Percentiles rank a stretch among this genome's conserved stretches.
Conservation (phyloP, 225 moss, liverwort and hornwort species). For the Sphagnum tenellum region DNA sequence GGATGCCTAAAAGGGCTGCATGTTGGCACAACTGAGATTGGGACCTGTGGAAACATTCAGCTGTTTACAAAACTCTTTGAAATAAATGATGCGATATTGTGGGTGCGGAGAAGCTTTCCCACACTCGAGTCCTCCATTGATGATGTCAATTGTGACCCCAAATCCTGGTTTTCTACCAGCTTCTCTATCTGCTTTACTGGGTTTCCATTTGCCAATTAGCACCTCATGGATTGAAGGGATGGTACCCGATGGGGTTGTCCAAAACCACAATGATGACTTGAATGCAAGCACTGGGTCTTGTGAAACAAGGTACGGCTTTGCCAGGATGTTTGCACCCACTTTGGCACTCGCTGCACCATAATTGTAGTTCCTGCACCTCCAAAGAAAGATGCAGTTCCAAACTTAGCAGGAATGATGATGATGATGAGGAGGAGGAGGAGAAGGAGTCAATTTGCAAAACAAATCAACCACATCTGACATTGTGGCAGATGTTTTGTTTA, state of each 20-base stretch:
- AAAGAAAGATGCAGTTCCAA: neutral
- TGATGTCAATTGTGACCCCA: conserved; percentile 36
- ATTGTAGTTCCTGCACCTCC: conserved; percentile 32
- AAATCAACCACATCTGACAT: neutral
- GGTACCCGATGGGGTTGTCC: conserved; percentile 13
- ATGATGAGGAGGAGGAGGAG: neutral
- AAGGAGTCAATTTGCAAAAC: neutral
- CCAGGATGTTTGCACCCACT: conserved; percentile 14
- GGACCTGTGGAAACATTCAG: conserved; percentile 24
- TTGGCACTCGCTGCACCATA: conserved; percentile 25
- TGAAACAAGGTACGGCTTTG: conserved; percentile 23
- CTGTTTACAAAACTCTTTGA: conserved; percentile 15
- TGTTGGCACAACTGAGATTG: conserved; percentile 13
- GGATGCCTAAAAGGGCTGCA: too few relatives aligned
- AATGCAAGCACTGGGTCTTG: conserved; percentile 33
- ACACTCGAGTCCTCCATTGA: conserved; percentile 40
- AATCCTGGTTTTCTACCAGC: conserved; percentile 22
- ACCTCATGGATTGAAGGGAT: conserved; percentile 33
- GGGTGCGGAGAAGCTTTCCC: conserved; percentile 22
- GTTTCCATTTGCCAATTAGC: conserved; percentile 18
- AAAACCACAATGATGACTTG: conserved; percentile 36
- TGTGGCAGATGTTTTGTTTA: too few relatives aligned
- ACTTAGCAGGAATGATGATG: neutral
- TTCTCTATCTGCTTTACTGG: conserved; percentile 11
- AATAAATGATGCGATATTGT: conserved; percentile 31